These are phyloP conservation scores for Nothomitra cinnamomea DNA, from an alignment of 2,329 filamentous ascomycete genomes.

Conservation along the genomic window DNA sequence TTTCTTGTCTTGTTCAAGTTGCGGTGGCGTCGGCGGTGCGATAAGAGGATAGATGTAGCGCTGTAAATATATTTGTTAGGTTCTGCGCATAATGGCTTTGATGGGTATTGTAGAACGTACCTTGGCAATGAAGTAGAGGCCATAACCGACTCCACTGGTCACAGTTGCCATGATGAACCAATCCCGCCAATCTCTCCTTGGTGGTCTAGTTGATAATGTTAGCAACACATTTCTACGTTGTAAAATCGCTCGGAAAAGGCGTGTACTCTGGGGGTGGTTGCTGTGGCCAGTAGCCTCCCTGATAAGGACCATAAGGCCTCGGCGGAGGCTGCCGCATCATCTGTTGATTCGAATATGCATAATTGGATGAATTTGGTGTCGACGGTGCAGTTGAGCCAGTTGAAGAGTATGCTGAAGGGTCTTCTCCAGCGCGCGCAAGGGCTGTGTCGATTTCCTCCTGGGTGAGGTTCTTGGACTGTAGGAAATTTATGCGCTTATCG, in stretches of 20 bases:
- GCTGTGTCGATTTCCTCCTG: conserved; percentile 86
- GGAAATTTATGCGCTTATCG: conserved; percentile 81
- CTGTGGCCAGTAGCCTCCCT: conserved; percentile 35
- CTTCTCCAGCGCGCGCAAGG: conserved; percentile 55
- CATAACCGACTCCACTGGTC: conserved; percentile 75
- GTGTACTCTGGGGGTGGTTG: conserved; percentile 34
- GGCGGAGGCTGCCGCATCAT: conserved; percentile 21
- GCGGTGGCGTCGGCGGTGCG: conserved; percentile 81
- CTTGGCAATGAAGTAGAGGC: conserved; percentile 75
- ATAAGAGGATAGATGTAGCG: conserved; percentile 86
- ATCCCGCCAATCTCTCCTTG: conserved; percentile 86
- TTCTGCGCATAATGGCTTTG: neutral
- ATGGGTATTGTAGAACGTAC: conserved; percentile 25
- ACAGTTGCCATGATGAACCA: conserved; percentile 99
- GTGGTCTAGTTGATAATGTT: conserved; percentile 24
- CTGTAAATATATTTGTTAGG: conserved; percentile 24
- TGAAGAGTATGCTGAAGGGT: conserved; percentile 23
- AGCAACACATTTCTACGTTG: neutral
- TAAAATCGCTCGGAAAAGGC: neutral
- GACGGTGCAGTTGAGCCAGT: conserved; percentile 27
- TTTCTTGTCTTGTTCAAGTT: conserved; percentile 86
- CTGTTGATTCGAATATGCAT: conserved; percentile 28
- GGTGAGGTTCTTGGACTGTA: conserved; percentile 92
- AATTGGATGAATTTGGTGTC: conserved; percentile 24
- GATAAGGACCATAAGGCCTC: conserved; percentile 32